Base-by-base conservation (phyloP, 1,284 basidiomycete species). In the Amylostereum chailletii region DNA sequence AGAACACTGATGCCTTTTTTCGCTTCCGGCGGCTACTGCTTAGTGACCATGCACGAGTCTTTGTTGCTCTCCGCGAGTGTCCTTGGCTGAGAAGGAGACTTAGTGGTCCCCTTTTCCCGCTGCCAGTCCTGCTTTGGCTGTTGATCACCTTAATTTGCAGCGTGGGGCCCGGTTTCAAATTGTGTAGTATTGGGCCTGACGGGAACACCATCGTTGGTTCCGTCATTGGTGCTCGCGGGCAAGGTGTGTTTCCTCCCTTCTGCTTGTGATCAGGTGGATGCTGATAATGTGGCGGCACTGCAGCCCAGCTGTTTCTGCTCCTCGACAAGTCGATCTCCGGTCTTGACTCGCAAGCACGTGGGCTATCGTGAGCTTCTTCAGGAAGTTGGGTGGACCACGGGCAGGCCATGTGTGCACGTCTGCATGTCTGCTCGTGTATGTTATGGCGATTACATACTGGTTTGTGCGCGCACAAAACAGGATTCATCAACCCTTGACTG, bases 261-360 rank as follows among this genome's bases (percentile, higher is more conserved):
- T 52, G 4, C n/a, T 8, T 33, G 7, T 3, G 6, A 34, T 42
- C 5, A 6, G 0, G n/a, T 3, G 5, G n/a, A 11, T 6, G 34
- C 2, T 42, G 3, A 42, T 33, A 26, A 5, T 36, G 30, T 29
- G 3, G 68, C 34, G n/a, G n/a, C n/a, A 9, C 37, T 19, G 39
- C 10, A 81, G 78, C 86, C 88, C 0, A 76, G 59, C 71, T 91
- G 2, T 71, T 94, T 0, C 73, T 94, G 29, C 92, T 93, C 75
- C 71, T 90, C 51, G 89, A 92, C 57, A 87, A 92, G 60, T 83
- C 83, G 1, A 90, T 86, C 0, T 90, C 87, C 8, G 91, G 93
- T 42, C 71, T 95, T 31, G 92, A 94, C 62, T 91, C 89, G 2
- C 90, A 94, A 86, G 83, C 45, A 90, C 93, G 0, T 94, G 87